These are phyloP conservation scores for Casuarina equisetifolia DNA, from an alignment of 306 rosid species.

Conservation along the genomic window DNA sequence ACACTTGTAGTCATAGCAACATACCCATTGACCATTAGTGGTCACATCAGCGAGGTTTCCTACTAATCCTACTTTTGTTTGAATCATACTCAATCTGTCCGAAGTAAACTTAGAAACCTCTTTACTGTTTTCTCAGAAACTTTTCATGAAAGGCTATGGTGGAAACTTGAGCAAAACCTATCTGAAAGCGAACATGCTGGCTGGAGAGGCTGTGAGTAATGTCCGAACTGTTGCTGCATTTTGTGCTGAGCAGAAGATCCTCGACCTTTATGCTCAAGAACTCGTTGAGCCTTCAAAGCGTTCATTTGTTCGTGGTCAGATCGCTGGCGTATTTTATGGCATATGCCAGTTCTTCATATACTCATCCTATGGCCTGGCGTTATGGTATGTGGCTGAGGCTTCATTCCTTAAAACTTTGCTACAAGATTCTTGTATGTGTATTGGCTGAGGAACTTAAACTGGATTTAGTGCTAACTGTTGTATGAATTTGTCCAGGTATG, in stretches of 20 bases:
- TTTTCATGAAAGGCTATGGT: slow-evolving; percentile 92
- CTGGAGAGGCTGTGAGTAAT: slow-evolving; percentile 96
- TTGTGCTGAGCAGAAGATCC: slow-evolving; percentile 84
- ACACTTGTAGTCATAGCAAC: slow-evolving; percentile 88
- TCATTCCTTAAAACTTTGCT: slow-evolving; percentile 5
- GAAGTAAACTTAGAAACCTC: slow-evolving; percentile 9
- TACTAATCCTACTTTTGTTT: slow-evolving; percentile 20
- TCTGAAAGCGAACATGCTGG: slow-evolving; percentile 90
- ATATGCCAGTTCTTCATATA: slow-evolving; percentile 90
- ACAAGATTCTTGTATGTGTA: not conserved
- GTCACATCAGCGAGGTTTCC: slow-evolving; percentile 88
- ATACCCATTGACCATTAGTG: slow-evolving; percentile 83
- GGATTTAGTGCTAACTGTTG: slow-evolving; percentile 15
- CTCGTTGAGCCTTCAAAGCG: slow-evolving; percentile 78
- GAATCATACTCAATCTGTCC: not conserved
- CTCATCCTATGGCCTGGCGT: slow-evolving; percentile 94
- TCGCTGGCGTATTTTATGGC: slow-evolving; percentile 88
- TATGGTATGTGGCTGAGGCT: slow-evolving; percentile 58
- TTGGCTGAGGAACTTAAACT: not conserved
- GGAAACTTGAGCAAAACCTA: slow-evolving; percentile 99
- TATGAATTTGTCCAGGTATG: slow-evolving; percentile 63
- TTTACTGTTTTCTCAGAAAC: slow-evolving; percentile 58
- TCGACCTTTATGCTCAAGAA: slow-evolving; percentile 73
- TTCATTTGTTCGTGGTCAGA: slow-evolving; percentile 83
- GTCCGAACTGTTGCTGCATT: slow-evolving; percentile 93